phyloP scores from a whole-genome alignment of 148 eudicot genomes.

The Rhododendron vialii region DNA sequence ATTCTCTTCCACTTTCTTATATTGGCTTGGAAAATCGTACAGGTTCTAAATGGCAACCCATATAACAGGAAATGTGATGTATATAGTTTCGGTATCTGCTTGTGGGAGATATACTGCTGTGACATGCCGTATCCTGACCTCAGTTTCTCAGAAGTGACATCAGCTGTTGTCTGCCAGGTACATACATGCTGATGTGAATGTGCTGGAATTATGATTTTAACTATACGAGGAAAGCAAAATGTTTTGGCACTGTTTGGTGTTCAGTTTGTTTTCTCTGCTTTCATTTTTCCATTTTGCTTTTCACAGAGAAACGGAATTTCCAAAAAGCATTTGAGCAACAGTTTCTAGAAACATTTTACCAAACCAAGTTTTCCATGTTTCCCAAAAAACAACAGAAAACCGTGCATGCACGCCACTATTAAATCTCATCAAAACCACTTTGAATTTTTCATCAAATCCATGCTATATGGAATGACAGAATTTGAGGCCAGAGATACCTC shows the following conservation, averaged over 20 bases:
- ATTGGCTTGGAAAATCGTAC: conserved; percentile 12
- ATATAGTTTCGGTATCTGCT: conserved; percentile 79
- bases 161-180: conserved; percentile 92
- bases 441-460: background rate
- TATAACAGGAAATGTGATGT: conserved; percentile 88
- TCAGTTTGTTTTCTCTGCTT: background rate
- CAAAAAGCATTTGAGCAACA: background rate
- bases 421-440: background rate
- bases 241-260: background rate
- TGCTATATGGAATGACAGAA: conserved; percentile 40
- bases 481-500: conserved; percentile 86
- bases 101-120: conserved; percentile 94
- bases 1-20: background rate
- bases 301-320: background rate
- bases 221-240: background rate
- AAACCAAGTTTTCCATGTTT: background rate
- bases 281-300: background rate
- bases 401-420: background rate
- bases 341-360: background rate
- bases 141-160: conserved; percentile 88
- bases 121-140: conserved; percentile 95
- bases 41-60: conserved; percentile 80
- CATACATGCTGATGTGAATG: background rate
- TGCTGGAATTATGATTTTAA: background rate
- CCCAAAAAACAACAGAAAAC: background rate